Base-by-base conservation (phyloP, 2,329 filamentous ascomycete species). In the Sporothrix dimorphospora region DNA sequence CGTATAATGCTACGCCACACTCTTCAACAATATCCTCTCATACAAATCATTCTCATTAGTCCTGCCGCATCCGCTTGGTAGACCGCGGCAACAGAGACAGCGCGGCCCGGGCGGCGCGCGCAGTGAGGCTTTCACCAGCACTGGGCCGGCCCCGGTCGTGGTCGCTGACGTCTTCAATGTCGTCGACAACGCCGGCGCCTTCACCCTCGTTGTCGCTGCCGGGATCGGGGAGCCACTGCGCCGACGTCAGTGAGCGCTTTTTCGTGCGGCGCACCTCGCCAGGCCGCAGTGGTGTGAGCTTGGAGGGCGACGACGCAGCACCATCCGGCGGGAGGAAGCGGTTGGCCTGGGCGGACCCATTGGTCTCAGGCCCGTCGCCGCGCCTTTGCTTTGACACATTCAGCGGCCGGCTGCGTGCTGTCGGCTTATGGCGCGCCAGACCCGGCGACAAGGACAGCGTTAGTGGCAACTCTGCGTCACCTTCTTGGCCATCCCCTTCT, bases 121-220 rank as follows among this genome's bases (percentile, higher is more conserved):
- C 9, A 4, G 59, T 40, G 45, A 34, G 34, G 55, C 69, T 42
- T 38, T 27, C 59, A 21, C 59, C 21, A 14, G 34, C 38, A 6
- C 30, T 30, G 24, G 14, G 7, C 34, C 27, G 19, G 7, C 12
- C 21, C 19, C 34, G 51, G 34, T n/a, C 69, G 42, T 69, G 30
- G 24, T 72, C 70, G 59, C 70, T 70, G 2, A 70, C 70, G 21
- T 73, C 72, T 34, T 73, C 72, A 63, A 73, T 73, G 19, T 73
- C 72, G 66, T 73, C 72, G 21, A 42, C 49, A n/a, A 69, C 14
- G n/a, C 14, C 53, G 14, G 14, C 38, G 49, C 30, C 71, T 3
- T 16, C 59, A 1, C 16, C 30, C 12, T 57, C 38, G 12, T 30
- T 53, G 34, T 34, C 59, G 16, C 69, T 47, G 53, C 11, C 61